phyloP scores from a whole-genome alignment of 306 rosid genomes.

The Heteromeles arbutifolia region DNA sequence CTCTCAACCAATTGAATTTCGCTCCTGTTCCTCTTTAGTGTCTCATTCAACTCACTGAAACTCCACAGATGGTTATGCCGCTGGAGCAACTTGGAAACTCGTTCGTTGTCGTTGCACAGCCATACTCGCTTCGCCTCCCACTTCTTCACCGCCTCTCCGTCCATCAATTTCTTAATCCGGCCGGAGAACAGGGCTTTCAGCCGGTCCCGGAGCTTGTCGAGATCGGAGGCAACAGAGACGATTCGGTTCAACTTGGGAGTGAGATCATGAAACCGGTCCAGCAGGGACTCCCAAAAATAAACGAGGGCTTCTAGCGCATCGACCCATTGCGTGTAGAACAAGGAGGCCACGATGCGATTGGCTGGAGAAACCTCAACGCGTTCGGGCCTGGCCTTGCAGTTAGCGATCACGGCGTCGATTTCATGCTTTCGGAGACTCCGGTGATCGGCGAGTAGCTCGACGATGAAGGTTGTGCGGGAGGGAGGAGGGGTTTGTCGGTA shows the following conservation, averaged over 20 bases:
- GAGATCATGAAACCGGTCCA: conserved; percentile 39
- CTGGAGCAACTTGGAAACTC: neutral
- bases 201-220: conserved; percentile 36
- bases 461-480: conserved; percentile 27
- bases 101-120: conserved; percentile 23
- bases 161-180: conserved; percentile 36
- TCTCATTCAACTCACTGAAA: neutral
- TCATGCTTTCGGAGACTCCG: conserved; percentile 2
- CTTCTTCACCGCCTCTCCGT: conserved; percentile 47
- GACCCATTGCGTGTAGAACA: conserved; percentile 43
- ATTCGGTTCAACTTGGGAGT: conserved; percentile 32
- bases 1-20: conserved; percentile 37
- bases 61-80: neutral
- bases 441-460: conserved; percentile 27
- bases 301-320: conserved; percentile 52
- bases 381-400: conserved; percentile 34
- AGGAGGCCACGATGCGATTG: conserved; percentile 27
- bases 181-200: conserved; percentile 34
- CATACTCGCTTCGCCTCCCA: conserved; percentile 34
- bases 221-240: conserved; percentile 36
- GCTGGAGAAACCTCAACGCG: neutral
- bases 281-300: conserved; percentile 54
- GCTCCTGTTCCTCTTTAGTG: conserved; percentile 20
- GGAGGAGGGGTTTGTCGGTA: neutral
- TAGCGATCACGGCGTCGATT: conserved; percentile 29